Evolutionary conservation across 1,284 basidiomycete species (phyloP), one percentile per base, ranked within the genome.

Genomic region (Malassezia furfur): DNA sequence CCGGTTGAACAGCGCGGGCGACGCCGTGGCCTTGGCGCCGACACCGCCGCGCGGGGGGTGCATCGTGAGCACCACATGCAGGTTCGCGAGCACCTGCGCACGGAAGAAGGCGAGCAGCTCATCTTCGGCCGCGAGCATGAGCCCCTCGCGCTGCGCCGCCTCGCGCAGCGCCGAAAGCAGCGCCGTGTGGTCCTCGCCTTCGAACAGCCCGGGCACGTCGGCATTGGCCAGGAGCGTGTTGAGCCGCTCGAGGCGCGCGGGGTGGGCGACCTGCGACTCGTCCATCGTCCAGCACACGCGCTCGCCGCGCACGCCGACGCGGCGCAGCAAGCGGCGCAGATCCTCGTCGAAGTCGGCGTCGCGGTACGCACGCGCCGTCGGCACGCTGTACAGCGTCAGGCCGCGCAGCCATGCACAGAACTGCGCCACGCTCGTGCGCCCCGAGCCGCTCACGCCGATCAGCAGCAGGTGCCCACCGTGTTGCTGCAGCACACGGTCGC

Each of bases 401-500:
- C 94, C 94, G 67, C 98, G 96, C 85, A 99, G 91, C 94, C 94
- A 99, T 0, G 94, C 94, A 39, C 98, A 94, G 75, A 99, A 99
- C 52, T 96, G 85, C 30, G 94, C 94, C 1, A 99, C 78, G 0
- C 93, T 99, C 1, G 94, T 99, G 87, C 98, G 94, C 60, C 96
- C 96, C 72, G 89, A 91, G 41, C 94, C 94, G 65, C 88, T 91
- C 61, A 98, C 90, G 76, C 94, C 94, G 67, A 99, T 98, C 45
- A 99, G 81, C 19, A 99, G 80, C 40, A 98, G 75, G 78, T 99
- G 94, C 0, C 94, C 94, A 75, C 96, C 93, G 5, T 94, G 81
- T 77, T 99, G 94, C 21, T 93, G 83, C 84, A 99, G 93, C n/a
- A 98, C 94, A 68, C 94, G 86, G 76, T 99, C 94, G 67, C 96